Percentiles rank a stretch among this genome's conserved stretches.
Evolutionary conservation across 768 basidiomycete genomes (phyloP).

Genomic region (Clavulina sp.): DNA sequence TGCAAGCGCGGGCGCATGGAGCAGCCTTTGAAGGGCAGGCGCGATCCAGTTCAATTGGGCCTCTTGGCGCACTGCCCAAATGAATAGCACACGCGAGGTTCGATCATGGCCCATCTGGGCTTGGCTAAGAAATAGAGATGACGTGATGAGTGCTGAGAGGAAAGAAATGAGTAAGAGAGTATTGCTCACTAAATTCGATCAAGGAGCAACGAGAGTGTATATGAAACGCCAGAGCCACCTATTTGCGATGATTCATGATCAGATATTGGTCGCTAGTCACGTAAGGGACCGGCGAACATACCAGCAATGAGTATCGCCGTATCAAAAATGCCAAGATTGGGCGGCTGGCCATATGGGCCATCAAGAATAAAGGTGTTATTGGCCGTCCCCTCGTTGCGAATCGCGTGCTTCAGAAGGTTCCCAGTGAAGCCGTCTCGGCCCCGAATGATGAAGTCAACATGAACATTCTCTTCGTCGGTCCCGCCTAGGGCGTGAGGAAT

Average conservation of each 20-base stretch:
- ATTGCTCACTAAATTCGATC: background rate
- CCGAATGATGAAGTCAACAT: constrained; percentile 18
- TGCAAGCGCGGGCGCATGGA: too few species aligned
- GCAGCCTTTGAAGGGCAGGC: too few species aligned
- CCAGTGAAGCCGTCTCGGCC: constrained; percentile 21
- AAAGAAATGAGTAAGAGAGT: background rate
- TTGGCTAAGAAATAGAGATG: background rate
- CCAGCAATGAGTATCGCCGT: constrained; percentile 17
- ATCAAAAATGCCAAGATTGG: constrained; percentile 13
- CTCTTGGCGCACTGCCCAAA: constrained; percentile 3
- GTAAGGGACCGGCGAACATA: constrained; percentile 4
- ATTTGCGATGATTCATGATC: background rate
- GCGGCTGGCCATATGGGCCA: constrained; percentile 17
- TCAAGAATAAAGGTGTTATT: constrained; percentile 15
- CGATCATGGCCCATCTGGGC: background rate
- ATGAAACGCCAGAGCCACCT: constrained; percentile 1
- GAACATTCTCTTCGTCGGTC: background rate
- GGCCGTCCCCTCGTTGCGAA: constrained; percentile 7
- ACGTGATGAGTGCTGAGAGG: too few species aligned
- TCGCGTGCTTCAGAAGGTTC: constrained; percentile 1
- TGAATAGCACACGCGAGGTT: background rate
- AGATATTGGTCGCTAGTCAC: background rate
- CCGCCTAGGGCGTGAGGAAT: constrained; percentile 11
- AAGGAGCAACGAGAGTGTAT: constrained; percentile 1
- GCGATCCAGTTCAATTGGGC: too few species aligned